phyloP scores from a whole-genome alignment of 495 filamentous ascomycete species.

The Penicillium cataractarum region DNA sequence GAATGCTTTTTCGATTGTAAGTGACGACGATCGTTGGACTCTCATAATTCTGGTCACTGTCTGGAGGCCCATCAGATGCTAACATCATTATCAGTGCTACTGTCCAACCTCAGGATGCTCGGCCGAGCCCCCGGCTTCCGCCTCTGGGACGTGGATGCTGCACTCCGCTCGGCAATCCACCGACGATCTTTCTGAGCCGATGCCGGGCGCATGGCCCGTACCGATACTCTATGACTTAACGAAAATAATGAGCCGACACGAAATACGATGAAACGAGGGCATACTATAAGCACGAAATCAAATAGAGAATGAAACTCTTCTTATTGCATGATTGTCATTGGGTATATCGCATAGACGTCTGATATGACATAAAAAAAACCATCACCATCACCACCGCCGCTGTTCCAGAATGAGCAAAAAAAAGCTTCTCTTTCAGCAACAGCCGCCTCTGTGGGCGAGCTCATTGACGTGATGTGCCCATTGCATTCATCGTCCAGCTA shows the following conservation, averaged over 20 bases:
- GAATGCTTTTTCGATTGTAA: constrained; percentile 37
- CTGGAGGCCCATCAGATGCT: not conserved
- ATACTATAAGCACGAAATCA: not conserved
- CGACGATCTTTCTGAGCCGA: constrained; percentile 11
- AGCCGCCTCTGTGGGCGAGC: not conserved
- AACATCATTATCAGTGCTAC: constrained; percentile 19
- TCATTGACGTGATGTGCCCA: not conserved
- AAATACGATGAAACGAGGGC: not conserved
- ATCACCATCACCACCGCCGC: not conserved
- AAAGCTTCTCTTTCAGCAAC: not conserved
- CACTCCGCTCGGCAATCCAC: constrained; percentile 27
- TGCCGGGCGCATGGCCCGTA: not conserved
- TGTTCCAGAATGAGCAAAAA: constrained; percentile 1
- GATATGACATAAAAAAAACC: constrained; percentile 8
- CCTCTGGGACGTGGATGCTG: constrained; percentile 30
- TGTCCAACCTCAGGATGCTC: constrained; percentile 29
- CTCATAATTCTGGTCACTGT: not conserved
- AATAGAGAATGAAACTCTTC: constrained; percentile 2
- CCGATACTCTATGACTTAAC: not conserved
- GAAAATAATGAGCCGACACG: not conserved
- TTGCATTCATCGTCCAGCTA: not conserved
- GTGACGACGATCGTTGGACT: not conserved
- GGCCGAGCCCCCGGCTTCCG: constrained; percentile 37
- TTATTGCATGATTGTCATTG: constrained; percentile 18
- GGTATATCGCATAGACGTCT: constrained; percentile 22